Base-by-base conservation (phyloP, 768 basidiomycete genomes). In the Boletus vinaceobasis region DNA sequence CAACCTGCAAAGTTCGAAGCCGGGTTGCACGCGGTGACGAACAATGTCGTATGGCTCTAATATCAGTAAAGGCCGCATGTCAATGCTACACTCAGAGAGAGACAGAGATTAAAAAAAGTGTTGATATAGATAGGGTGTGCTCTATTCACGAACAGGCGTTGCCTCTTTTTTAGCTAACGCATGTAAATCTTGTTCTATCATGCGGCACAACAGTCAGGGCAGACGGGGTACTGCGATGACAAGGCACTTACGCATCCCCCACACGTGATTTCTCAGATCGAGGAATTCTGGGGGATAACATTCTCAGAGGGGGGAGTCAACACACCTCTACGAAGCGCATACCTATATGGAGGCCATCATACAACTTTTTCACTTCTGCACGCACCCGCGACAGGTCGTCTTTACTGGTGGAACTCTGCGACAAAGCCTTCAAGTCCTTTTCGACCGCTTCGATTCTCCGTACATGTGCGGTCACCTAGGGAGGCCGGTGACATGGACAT, bases 361-460 rank as follows among this genome's bases (percentile, higher is more conserved):
- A 90, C 17, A 93, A 69, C 68, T 92, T 93, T 82, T 94, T 95
- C 58, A 86, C 79, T 69, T 97, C 94, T 11, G 82, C 81, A 55
- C 93, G 77, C 8, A 92, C 73, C 54, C 83, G 79, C 23, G 84
- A 79, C 33, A 92, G 74, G 59, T 97, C 94, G 39, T 93, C 93
- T 71, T 92, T 94, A 31, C 79, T 79, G 8, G 88, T 80, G 2
- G 87, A 79, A 19, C 75, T 72, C 47, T 84, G 81, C 7, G 79
- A 76, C 26, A 97, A 66, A 0, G 86, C 84, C 68, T 89, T 92
- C 62, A 95, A 68, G 62, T 94, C 91, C 69, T 92, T 92, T 73
- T 97, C 93, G 2, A 95, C 90, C 4, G 86, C 82, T 68, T 94
- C 89, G 64, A 93, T 92, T 53, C 89, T 75, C 58, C 84, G 75